Conservation (phyloP, 176 grass and related monocot species). For the Paspalum vaginatum region DNA sequence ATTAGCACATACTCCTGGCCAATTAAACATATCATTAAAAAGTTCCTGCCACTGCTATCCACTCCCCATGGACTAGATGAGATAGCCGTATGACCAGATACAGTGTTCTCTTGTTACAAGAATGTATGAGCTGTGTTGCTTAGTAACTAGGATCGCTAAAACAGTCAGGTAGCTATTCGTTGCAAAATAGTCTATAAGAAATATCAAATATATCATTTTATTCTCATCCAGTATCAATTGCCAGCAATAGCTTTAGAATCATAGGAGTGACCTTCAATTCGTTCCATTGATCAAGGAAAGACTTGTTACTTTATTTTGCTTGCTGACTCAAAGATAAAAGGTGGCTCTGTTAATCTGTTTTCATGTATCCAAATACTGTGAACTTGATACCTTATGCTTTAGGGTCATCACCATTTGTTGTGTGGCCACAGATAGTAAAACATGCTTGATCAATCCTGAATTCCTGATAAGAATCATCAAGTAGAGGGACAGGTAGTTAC, state of each 20-base stretch:
- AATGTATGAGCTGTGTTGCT: neutral
- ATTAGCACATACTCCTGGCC: neutral
- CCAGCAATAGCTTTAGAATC: neutral
- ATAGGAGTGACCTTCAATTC: neutral
- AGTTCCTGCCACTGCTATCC: neutral
- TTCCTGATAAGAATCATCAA: neutral
- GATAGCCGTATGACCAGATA: neutral
- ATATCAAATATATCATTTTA: neutral
- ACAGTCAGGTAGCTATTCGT: neutral
- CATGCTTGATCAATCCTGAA: neutral
- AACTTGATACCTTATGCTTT: neutral
- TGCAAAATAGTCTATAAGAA: conserved; percentile 1
- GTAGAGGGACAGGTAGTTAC: conserved; percentile 5
- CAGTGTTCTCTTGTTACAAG: neutral
- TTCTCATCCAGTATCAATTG: neutral
- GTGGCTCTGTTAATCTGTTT: neutral
- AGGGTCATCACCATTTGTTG: neutral
- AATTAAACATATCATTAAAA: neutral
- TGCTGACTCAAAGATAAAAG: neutral
- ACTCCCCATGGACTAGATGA: neutral
- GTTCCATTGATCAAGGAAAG: neutral
- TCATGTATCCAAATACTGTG: neutral
- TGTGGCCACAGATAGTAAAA: neutral
- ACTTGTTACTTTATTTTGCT: neutral
- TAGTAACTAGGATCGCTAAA: neutral